Conservation (phyloP, 352 stramenopile genomes). For the Pythium guiyangense region DNA sequence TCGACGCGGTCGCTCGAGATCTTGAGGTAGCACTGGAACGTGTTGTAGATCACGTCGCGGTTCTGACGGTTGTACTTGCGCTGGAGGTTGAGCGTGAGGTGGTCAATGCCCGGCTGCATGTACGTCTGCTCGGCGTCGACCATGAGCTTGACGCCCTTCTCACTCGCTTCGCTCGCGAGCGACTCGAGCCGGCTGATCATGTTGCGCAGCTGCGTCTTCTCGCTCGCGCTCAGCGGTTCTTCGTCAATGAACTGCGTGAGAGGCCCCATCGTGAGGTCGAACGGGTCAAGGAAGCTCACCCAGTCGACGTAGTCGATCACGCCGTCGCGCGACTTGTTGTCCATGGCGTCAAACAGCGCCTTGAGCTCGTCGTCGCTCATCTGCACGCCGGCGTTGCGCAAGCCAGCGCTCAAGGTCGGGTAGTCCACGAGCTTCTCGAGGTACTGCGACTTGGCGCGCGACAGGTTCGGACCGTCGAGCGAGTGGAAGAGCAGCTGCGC, state of each 20-base stretch:
- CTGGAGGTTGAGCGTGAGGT: slow-evolving; percentile 85
- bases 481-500: slow-evolving; percentile 89
- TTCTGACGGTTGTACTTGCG: slow-evolving; percentile 88
- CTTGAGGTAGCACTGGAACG: slow-evolving; percentile 98
- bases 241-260: slow-evolving; percentile 86
- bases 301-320: slow-evolving; percentile 95
- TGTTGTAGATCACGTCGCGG: slow-evolving; percentile 94
- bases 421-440: slow-evolving; percentile 80
- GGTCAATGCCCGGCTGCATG: slow-evolving; percentile 98
- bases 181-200: slow-evolving; percentile 85
- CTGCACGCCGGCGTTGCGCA: slow-evolving; percentile 61
- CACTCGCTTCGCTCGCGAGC: slow-evolving; percentile 65
- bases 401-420: slow-evolving; percentile 59
- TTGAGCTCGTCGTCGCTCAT: slow-evolving; percentile 61
- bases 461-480: slow-evolving; percentile 86
- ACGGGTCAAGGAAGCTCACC: slow-evolving; percentile 89
- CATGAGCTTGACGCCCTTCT: slow-evolving; percentile 91
- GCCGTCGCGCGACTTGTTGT: slow-evolving; percentile 59
- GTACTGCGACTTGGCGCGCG: slow-evolving; percentile 76
- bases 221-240: slow-evolving; percentile 68
- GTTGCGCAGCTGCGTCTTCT: slow-evolving; percentile 90
- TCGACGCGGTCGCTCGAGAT: slow-evolving; percentile 85
- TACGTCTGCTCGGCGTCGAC: slow-evolving; percentile 98
- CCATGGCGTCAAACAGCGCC: slow-evolving; percentile 60
- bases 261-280: slow-evolving; percentile 86